Conservation (phyloP, 164 flowering plant genomes). For the Stephania yunnanensis region DNA sequence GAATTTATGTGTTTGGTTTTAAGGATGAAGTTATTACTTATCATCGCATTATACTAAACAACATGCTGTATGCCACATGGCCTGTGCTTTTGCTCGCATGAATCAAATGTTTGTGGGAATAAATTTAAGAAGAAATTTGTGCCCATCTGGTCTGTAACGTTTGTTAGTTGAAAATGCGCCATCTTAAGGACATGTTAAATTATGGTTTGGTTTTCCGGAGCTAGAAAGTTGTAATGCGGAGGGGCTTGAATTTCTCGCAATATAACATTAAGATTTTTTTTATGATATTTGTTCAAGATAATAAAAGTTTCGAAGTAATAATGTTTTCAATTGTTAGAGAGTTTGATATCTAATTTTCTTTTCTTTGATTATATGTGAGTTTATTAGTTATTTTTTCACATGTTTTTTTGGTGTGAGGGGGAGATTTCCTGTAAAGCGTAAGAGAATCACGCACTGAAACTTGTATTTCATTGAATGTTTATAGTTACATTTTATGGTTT, state of each 20-base stretch:
- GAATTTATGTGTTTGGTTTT: not conserved
- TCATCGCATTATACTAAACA: not conserved
- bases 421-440: no score
- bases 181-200: not conserved
- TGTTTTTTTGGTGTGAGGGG: no score
- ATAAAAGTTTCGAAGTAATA: no score
- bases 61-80: not conserved
- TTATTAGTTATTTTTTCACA: no score
- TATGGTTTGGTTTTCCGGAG: not conserved
- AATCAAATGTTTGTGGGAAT: not conserved
- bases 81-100: not conserved
- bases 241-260: not conserved
- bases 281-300: not conserved
- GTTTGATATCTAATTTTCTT: not conserved
- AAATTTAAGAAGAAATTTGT: not conserved
- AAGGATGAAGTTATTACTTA: not conserved
- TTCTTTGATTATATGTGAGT: no score
- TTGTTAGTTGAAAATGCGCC: not conserved
- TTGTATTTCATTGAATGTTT: no score
- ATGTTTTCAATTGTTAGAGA: no score
- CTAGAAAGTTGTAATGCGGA: not conserved
- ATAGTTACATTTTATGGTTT: no score
- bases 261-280: not conserved
- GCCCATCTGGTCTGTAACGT: not conserved
- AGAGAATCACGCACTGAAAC: no score